Evolutionary conservation across 495 filamentous ascomycete genomes (phyloP).

Genomic region (Bacidia rubella): DNA sequence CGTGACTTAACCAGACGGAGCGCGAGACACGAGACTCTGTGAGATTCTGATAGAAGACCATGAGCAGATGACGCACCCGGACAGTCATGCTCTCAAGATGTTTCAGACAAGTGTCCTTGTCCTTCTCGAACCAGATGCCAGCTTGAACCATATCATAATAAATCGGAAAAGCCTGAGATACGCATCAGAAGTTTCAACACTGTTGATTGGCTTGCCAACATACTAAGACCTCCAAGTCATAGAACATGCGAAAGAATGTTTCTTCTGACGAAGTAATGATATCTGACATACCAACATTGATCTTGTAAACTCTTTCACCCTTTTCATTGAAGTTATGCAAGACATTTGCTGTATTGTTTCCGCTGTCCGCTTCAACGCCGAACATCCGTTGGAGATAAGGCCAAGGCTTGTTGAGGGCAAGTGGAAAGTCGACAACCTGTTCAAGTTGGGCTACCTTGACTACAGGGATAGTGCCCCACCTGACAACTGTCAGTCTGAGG

Average conservation of each 20-base stretch:
- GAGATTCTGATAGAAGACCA: conserved; percentile 21
- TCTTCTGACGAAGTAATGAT: conserved; percentile 22
- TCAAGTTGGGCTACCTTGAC: conserved; percentile 29
- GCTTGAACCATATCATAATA: conserved; percentile 24
- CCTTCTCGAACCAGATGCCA: conserved; percentile 17
- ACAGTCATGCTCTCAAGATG: conserved; percentile 18
- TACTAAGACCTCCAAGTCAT: conserved; percentile 22
- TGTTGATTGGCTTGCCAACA: neutral
- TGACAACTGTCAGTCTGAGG: conserved; percentile 4
- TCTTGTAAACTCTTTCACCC: conserved; percentile 19
- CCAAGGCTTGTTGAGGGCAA: conserved; percentile 26
- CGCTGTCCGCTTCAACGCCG: conserved; percentile 24
- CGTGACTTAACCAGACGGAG: conserved; percentile 24
- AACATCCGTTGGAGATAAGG: conserved; percentile 25
- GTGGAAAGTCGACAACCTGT: conserved; percentile 24
- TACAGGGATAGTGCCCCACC: conserved; percentile 32
- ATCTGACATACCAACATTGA: conserved; percentile 25
- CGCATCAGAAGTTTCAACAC: neutral
- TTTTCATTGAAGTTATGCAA: conserved; percentile 23
- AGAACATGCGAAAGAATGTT: conserved; percentile 22
- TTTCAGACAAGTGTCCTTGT: conserved; percentile 15
- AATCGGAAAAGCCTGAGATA: conserved; percentile 20
- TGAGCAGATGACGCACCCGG: conserved; percentile 18
- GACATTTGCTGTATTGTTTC: conserved; percentile 27
- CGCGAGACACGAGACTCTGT: conserved; percentile 18